These are phyloP conservation scores for Gastrodia elata DNA, from an alignment of 106 monocot genomes.

Conservation along the genomic window DNA sequence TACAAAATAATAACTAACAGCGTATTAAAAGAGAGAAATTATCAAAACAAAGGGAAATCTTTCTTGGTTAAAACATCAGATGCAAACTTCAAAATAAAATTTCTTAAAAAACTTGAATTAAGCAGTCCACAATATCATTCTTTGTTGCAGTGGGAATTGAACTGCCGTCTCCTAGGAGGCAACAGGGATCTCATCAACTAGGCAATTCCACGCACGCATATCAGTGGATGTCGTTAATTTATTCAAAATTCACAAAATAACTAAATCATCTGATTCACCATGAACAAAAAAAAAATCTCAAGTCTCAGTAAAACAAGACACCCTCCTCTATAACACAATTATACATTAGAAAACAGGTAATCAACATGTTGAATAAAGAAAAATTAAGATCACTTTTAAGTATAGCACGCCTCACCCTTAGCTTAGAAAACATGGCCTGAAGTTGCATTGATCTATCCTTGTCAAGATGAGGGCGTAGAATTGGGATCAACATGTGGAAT, in stretches of 20 bases:
- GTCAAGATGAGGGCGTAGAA: slow-evolving; percentile 66
- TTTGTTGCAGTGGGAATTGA: no score
- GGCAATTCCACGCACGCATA: no score
- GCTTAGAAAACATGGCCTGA: slow-evolving; percentile 51
- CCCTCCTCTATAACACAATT: neutral
- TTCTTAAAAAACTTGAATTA: neutral
- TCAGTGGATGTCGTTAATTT: neutral
- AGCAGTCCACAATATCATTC: neutral
- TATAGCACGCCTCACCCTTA: slow-evolving; percentile 38
- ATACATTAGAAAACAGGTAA: neutral
- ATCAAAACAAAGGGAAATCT: neutral
- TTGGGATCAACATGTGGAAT: slow-evolving; percentile 65
- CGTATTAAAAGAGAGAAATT: neutral
- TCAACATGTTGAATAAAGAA: slow-evolving; percentile 1
- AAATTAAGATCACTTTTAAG: neutral
- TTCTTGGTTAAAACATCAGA: neutral
- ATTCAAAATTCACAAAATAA: neutral
- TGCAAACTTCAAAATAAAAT: neutral
- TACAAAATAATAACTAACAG: slow-evolving; percentile 12
- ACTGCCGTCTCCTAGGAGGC: no score
- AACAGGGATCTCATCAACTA: no score
- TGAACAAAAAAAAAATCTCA: neutral
- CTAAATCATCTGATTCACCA: neutral
- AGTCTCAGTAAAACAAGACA: neutral
- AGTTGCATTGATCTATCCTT: slow-evolving; percentile 80